Evolutionary conservation across 768 basidiomycete genomes (phyloP).

Genomic region (Favolaschia claudopus): DNA sequence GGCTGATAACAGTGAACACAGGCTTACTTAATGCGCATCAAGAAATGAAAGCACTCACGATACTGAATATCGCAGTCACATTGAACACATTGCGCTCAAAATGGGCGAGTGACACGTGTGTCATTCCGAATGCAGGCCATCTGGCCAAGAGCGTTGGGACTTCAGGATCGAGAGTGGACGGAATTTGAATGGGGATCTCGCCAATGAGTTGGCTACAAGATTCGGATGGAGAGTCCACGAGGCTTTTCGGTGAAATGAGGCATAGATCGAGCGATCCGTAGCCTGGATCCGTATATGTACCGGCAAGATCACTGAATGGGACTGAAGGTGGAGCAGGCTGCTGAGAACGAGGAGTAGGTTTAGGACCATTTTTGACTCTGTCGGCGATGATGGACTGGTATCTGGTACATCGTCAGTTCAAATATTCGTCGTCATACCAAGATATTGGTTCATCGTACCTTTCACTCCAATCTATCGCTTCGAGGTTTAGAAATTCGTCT

Average conservation of each 20-base stretch:
- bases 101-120: conserved; percentile 33
- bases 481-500: conserved; percentile 31
- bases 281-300: conserved; percentile 15
- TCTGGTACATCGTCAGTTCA: not conserved
- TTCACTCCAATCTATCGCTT: conserved; percentile 33
- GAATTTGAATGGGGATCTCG: conserved; percentile 29
- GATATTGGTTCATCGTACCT: conserved; percentile 18
- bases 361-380: not conserved
- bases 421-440: not conserved
- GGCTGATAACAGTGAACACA: conserved; percentile 15
- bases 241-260: not conserved
- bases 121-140: conserved; percentile 26
- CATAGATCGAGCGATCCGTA: conserved; percentile 23
- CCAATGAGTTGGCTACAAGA: conserved; percentile 24
- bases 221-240: not conserved
- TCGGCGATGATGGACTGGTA: not conserved
- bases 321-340: conserved; percentile 10
- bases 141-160: conserved; percentile 33
- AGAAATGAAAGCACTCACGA: conserved; percentile 17
- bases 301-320: conserved; percentile 10
- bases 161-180: conserved; percentile 25
- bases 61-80: conserved; percentile 20
- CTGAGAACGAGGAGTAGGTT: conserved; percentile 7
- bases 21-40: not conserved
- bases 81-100: conserved; percentile 35